These are phyloP conservation scores for Penicillium polonicum DNA, from an alignment of 2,329 filamentous ascomycete species.

Conservation along the genomic window DNA sequence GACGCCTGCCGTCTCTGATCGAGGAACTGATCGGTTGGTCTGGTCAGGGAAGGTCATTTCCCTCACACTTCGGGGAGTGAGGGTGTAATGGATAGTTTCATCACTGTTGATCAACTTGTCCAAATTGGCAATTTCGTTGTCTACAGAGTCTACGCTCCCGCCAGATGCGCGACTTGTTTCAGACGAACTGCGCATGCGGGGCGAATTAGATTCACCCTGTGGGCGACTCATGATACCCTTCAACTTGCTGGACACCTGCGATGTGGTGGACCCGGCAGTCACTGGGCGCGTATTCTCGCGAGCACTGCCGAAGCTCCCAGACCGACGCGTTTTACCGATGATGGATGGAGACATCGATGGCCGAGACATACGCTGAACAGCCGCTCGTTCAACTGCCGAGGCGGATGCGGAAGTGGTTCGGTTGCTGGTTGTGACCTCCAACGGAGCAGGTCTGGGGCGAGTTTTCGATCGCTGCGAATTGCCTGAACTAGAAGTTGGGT, in stretches of 20 bases:
- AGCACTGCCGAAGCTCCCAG: slow-evolving; percentile 40
- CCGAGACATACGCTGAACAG: slow-evolving; percentile 43
- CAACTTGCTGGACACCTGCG: slow-evolving; percentile 42
- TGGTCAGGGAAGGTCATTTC: slow-evolving; percentile 58
- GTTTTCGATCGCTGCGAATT: slow-evolving; percentile 31
- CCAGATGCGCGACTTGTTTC: slow-evolving; percentile 35
- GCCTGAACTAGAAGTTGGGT: slow-evolving; percentile 31
- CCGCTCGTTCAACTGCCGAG: slow-evolving; percentile 37
- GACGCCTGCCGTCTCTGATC: slow-evolving; percentile 37
- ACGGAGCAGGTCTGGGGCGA: slow-evolving; percentile 27
- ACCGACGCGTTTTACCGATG: slow-evolving; percentile 35
- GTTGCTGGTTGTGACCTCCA: slow-evolving; percentile 24
- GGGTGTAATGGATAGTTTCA: slow-evolving; percentile 77
- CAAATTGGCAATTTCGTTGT: slow-evolving; percentile 65
- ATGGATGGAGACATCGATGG: slow-evolving; percentile 29
- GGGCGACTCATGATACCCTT: slow-evolving; percentile 43
- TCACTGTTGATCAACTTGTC: slow-evolving; percentile 80
- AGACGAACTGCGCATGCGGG: slow-evolving; percentile 37
- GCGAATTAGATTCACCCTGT: slow-evolving; percentile 29
- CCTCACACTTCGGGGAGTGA: slow-evolving; percentile 77
- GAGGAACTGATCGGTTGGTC: slow-evolving; percentile 32
- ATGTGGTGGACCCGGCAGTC: slow-evolving; percentile 42
- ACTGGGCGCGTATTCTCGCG: slow-evolving; percentile 39
- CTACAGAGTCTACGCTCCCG: slow-evolving; percentile 29
- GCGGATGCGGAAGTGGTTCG: slow-evolving; percentile 21